phyloP scores from a whole-genome alignment of 768 basidiomycete species.

The Coprinellus micaceus region DNA sequence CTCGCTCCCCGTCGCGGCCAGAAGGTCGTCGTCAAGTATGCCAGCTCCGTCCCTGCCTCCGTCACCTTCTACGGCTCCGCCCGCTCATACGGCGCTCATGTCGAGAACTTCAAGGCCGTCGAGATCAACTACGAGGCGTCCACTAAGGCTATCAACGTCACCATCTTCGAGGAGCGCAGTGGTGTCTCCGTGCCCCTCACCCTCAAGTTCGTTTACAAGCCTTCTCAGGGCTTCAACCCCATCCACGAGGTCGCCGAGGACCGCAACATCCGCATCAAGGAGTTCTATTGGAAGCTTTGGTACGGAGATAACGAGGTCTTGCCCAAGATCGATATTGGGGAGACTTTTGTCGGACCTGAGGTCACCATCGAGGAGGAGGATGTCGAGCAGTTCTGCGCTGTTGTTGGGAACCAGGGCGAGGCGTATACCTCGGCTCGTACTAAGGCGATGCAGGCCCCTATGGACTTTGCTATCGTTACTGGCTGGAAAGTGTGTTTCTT shows the following conservation, averaged over 20 bases:
- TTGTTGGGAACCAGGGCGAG: slow-evolving; percentile 92
- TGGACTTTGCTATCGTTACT: slow-evolving; percentile 98
- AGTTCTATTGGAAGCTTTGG: slow-evolving; percentile 99
- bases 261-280: slow-evolving; percentile 88
- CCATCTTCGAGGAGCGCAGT: slow-evolving; percentile 79
- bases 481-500: slow-evolving; percentile 85
- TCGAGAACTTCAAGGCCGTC: slow-evolving; percentile 75
- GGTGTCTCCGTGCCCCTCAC: slow-evolving; percentile 73
- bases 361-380: slow-evolving; percentile 73
- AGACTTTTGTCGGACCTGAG: slow-evolving; percentile 83
- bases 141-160: slow-evolving; percentile 60
- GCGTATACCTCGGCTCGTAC: slow-evolving; percentile 79
- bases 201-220: slow-evolving; percentile 83
- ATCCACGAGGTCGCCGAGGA: slow-evolving; percentile 86
- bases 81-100: slow-evolving; percentile 75
- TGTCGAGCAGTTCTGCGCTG: slow-evolving; percentile 86
- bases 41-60: slow-evolving; percentile 47
- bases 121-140: slow-evolving; percentile 59
- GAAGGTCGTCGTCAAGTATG: slow-evolving; percentile 60
- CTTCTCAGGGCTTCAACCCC: slow-evolving; percentile 83
- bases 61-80: slow-evolving; percentile 73
- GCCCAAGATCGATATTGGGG: slow-evolving; percentile 74
- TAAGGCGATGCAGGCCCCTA: slow-evolving; percentile 77
- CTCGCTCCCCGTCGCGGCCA: slow-evolving; percentile 81
- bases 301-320: slow-evolving; percentile 82